A percentile compares a stretch with the other conserved stretches of the same genome.
These are phyloP conservation scores for Hericium coralloides DNA, from an alignment of 768 basidiomycete genomes.

Conservation along the genomic window DNA sequence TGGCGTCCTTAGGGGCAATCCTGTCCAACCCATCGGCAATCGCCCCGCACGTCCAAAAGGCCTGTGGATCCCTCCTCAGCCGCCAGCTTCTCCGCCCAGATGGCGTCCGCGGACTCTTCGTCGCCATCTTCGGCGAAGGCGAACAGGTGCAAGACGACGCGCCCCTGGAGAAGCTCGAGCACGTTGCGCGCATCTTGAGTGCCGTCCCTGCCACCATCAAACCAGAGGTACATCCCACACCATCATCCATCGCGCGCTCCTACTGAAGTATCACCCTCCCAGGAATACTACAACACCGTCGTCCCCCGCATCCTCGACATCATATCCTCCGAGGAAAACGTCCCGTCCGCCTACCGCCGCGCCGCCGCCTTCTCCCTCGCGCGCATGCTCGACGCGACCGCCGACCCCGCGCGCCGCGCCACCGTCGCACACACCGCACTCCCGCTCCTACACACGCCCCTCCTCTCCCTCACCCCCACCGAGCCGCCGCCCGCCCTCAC, in stretches of 20 bases:
- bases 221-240: constrained; percentile 33
- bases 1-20: constrained; percentile 55
- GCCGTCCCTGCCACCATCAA: constrained; percentile 50
- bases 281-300: constrained; percentile 57
- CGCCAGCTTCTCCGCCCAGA: constrained; percentile 61
- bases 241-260: not conserved
- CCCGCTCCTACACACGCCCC: constrained; percentile 43
- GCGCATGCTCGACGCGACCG: constrained; percentile 43
- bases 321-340: constrained; percentile 28
- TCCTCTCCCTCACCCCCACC: constrained; percentile 22
- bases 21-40: constrained; percentile 34
- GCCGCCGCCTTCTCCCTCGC: constrained; percentile 64
- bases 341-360: constrained; percentile 39
- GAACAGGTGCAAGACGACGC: constrained; percentile 40
- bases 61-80: constrained; percentile 57
- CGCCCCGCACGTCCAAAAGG: constrained; percentile 44
- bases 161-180: constrained; percentile 63
- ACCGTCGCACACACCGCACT: constrained; percentile 31
- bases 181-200: constrained; percentile 53
- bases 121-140: constrained; percentile 60
- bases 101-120: constrained; percentile 61
- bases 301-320: constrained; percentile 47
- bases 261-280: not conserved
- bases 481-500: not conserved
- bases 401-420: constrained; percentile 17